Evolutionary conservation across 73 alveolate species (phyloP).

Genomic region (Tetrahymena elliotti): DNA sequence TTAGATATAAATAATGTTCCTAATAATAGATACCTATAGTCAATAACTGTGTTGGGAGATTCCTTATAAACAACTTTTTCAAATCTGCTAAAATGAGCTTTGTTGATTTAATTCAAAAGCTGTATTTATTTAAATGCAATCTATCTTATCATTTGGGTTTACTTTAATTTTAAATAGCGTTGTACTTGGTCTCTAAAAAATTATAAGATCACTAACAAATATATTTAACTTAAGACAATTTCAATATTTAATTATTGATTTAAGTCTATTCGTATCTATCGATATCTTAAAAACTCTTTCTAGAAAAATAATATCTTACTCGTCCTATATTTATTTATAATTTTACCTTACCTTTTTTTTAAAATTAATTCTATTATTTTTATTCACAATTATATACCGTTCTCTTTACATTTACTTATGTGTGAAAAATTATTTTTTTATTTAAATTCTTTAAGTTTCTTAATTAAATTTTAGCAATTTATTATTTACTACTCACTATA

Average conservation of each 20-base stretch:
- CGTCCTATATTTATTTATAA: not conserved
- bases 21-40: not conserved
- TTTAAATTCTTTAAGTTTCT: no score
- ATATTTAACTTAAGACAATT: not conserved
- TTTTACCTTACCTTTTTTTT: not conserved
- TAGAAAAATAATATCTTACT: not conserved
- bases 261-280: not conserved
- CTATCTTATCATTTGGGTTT: not conserved
- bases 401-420: no score
- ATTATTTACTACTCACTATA: no score
- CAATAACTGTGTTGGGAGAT: not conserved
- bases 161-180: not conserved
- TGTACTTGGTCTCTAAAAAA: not conserved
- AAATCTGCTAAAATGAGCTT: not conserved
- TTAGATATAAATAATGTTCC: not conserved
- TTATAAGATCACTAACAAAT: not conserved
- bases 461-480: no score
- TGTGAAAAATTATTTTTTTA: no score
- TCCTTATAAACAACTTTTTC: not conserved
- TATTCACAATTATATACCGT: no score
- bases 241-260: not conserved
- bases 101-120: not conserved
- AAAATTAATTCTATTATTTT: not conserved
- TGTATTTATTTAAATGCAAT: not conserved
- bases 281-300: not conserved